Evolutionary conservation across 2,329 filamentous ascomycete species (phyloP).

Genomic region (Aspergillus ibericus): DNA sequence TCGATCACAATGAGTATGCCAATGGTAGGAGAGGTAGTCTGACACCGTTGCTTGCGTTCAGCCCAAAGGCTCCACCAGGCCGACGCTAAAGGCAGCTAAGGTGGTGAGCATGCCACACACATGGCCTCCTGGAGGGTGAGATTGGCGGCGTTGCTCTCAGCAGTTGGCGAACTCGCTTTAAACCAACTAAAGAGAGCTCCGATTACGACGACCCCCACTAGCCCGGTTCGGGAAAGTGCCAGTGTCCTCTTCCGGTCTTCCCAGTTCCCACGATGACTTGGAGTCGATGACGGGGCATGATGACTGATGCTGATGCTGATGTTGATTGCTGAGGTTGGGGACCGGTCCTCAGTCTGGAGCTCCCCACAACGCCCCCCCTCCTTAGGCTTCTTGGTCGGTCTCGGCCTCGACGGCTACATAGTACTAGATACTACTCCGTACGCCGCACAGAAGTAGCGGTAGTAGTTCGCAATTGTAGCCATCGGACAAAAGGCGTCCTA

Average conservation of each 20-base stretch:
- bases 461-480: neutral
- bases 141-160: neutral
- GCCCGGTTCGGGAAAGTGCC: conserved; percentile 7
- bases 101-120: conserved; percentile 18
- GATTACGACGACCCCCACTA: conserved; percentile 21
- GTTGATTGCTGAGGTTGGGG: neutral
- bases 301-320: no score
- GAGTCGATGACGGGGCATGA: neutral
- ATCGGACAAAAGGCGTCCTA: conserved; percentile 5
- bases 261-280: neutral
- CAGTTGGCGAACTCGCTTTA: neutral
- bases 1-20: conserved; percentile 23
- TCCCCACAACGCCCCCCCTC: conserved; percentile 1
- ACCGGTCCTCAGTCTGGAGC: neutral
- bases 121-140: conserved; percentile 7
- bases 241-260: neutral
- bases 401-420: neutral
- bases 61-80: conserved; percentile 15
- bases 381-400: neutral
- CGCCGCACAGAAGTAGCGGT: no score
- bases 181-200: conserved; percentile 6
- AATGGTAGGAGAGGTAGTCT: conserved; percentile 12
- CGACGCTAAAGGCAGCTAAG: conserved; percentile 18
- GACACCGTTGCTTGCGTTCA: conserved; percentile 21
- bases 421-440: neutral